Evolutionary conservation across 768 basidiomycete genomes (phyloP).

Genomic region (Psilocybe tampanensis): DNA sequence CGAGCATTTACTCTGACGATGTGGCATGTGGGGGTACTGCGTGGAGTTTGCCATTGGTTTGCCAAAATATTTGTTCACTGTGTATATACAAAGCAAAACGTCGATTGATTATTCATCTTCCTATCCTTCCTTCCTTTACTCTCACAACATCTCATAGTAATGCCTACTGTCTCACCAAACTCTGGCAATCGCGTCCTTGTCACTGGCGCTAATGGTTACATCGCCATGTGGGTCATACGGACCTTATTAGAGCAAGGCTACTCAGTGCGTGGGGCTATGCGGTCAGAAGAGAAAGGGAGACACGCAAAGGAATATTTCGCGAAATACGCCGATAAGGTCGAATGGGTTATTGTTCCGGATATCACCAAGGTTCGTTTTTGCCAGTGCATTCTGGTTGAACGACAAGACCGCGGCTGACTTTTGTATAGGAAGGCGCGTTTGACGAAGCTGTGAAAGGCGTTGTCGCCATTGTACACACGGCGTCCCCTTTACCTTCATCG

Average conservation of each 20-base stretch:
- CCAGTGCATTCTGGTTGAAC: not conserved
- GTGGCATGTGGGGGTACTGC: too few relatives aligned
- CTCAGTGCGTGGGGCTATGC: slow-evolving; percentile 1
- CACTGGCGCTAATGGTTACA: slow-evolving; percentile 9
- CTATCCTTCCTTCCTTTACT: not conserved
- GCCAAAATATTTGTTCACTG: too few relatives aligned
- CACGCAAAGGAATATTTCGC: not conserved
- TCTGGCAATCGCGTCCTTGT: not conserved
- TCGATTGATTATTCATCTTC: not conserved
- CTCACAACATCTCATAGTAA: not conserved
- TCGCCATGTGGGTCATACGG: slow-evolving; percentile 3
- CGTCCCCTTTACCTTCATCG: slow-evolving; percentile 56
- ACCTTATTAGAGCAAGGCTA: slow-evolving; percentile 5
- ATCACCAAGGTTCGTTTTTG: slow-evolving; percentile 1
- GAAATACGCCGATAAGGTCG: not conserved
- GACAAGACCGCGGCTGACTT: not conserved
- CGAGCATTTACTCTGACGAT: too few relatives aligned
- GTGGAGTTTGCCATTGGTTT: too few relatives aligned
- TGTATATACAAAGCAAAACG: too few relatives aligned
- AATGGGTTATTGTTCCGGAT: slow-evolving; percentile 4
- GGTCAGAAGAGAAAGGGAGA: slow-evolving; percentile 3
- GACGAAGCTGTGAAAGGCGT: slow-evolving; percentile 79
- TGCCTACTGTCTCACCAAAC: slow-evolving; percentile 2
- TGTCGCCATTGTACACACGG: slow-evolving; percentile 70
- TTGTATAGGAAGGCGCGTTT: slow-evolving; percentile 61